Evolutionary conservation across 306 rosid genomes (phyloP).

Genomic region (Prunus dulcis): DNA sequence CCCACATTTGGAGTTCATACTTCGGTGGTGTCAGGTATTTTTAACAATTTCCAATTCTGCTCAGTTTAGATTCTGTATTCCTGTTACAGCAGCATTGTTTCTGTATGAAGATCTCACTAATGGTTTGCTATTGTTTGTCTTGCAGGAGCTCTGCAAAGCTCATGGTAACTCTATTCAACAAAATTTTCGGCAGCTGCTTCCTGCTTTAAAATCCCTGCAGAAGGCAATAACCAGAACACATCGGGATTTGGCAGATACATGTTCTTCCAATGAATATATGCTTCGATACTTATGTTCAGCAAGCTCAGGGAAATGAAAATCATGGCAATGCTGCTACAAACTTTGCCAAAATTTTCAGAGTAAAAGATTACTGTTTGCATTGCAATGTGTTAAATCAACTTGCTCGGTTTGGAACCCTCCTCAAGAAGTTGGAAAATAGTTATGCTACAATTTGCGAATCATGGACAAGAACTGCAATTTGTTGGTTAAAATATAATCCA

Average conservation of each 20-base stretch:
- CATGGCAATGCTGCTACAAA: neutral
- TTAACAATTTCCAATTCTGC: neutral
- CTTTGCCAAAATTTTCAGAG: neutral
- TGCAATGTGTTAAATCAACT: neutral
- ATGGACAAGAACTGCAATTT: neutral
- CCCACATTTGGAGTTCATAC: slow-evolving; percentile 88
- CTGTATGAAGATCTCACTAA: slow-evolving; percentile 8
- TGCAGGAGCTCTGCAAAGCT: slow-evolving; percentile 79
- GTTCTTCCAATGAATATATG: slow-evolving; percentile 84
- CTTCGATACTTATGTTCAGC: slow-evolving; percentile 71
- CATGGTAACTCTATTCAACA: slow-evolving; percentile 80
- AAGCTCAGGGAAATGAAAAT: slow-evolving; percentile 37
- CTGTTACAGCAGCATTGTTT: neutral
- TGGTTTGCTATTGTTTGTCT: slow-evolving; percentile 22
- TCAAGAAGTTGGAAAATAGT: neutral
- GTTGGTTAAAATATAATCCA: neutral
- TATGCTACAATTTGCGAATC: neutral
- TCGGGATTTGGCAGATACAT: slow-evolving; percentile 84
- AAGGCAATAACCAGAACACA: slow-evolving; percentile 72
- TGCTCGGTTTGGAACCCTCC: neutral
- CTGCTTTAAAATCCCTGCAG: slow-evolving; percentile 77
- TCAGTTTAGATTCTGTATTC: neutral
- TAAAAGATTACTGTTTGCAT: neutral
- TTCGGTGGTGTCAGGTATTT: slow-evolving; percentile 81
- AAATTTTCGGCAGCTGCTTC: slow-evolving; percentile 65